Conservation (phyloP, 352 stramenopile genomes). For the Elongisporangium senticosum region DNA sequence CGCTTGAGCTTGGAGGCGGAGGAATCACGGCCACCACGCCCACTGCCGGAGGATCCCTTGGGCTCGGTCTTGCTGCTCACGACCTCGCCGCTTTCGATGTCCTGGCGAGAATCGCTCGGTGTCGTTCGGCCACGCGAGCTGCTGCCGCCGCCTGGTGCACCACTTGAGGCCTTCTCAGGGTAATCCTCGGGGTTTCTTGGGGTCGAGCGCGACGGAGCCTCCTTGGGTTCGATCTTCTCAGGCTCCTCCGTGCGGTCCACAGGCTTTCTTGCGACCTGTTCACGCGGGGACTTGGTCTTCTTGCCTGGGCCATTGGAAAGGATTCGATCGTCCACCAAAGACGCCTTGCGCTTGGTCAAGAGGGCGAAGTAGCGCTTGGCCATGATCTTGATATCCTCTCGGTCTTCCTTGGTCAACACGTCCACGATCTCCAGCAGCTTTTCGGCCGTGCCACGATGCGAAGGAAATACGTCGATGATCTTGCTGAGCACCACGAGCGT, state of each 20-base stretch:
- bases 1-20: slow-evolving; percentile 9
- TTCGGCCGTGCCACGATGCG: slow-evolving; percentile 47
- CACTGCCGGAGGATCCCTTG: slow-evolving; percentile 15
- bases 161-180: background rate
- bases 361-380: slow-evolving; percentile 81
- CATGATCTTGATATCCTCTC: slow-evolving; percentile 89
- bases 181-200: background rate
- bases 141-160: background rate
- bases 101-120: slow-evolving; percentile 20
- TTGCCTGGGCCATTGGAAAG: slow-evolving; percentile 23
- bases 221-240: slow-evolving; percentile 9
- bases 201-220: background rate
- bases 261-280: slow-evolving; percentile 5
- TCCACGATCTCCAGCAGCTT: slow-evolving; percentile 63
- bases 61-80: slow-evolving; percentile 15
- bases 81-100: slow-evolving; percentile 55
- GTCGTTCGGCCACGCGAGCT: slow-evolving; percentile 7
- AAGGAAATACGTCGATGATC: slow-evolving; percentile 81
- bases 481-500: slow-evolving; percentile 86
- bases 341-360: slow-evolving; percentile 66
- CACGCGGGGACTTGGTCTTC: slow-evolving; percentile 11
- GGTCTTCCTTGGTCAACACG: slow-evolving; percentile 67
- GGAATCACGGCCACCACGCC: slow-evolving; percentile 5
- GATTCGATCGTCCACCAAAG: slow-evolving; percentile 61
- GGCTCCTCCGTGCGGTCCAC: background rate